Conservation (phyloP, 768 basidiomycete genomes). For the Tephrocybe rancida region DNA sequence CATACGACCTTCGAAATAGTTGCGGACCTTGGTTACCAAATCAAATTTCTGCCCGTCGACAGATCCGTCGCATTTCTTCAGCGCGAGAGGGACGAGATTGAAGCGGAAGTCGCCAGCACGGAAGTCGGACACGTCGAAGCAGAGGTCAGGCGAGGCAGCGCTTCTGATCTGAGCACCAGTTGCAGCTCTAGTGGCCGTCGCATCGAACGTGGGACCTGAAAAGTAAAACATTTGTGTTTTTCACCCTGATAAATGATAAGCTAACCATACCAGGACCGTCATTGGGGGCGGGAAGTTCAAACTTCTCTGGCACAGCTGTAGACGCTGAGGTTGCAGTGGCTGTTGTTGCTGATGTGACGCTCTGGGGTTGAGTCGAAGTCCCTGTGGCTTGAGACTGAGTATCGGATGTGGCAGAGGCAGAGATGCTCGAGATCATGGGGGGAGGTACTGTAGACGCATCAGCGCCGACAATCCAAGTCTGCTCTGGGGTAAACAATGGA, state of each 20-base stretch:
- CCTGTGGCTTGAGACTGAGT: not conserved
- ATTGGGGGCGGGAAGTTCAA: conserved; percentile 16
- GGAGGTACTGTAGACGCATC: not conserved
- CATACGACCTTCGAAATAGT: not conserved
- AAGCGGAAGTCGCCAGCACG: conserved; percentile 30
- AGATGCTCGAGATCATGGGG: not conserved
- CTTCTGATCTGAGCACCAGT: conserved; percentile 26
- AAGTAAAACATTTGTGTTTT: not conserved
- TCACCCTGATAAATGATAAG: not conserved
- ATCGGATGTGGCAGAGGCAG: not conserved
- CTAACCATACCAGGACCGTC: conserved; percentile 15
- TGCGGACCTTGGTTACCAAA: conserved; percentile 27
- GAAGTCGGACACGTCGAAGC: conserved; percentile 32
- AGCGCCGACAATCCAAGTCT: conserved; percentile 25
- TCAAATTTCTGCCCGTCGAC: conserved; percentile 33
- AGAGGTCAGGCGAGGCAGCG: conserved; percentile 25
- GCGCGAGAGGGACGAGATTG: conserved; percentile 31
- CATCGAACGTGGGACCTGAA: conserved; percentile 19
- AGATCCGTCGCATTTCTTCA: conserved; percentile 26
- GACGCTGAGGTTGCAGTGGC: not conserved
- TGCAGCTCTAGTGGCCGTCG: conserved; percentile 24
- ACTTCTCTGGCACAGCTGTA: conserved; percentile 9
- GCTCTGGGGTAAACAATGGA: conserved; percentile 26
- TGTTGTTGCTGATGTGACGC: not conserved
- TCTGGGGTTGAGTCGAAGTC: not conserved